phyloP scores from a whole-genome alignment of 805 yeast genomes.

The Saccharomycopsis oosterbeekiorum region DNA sequence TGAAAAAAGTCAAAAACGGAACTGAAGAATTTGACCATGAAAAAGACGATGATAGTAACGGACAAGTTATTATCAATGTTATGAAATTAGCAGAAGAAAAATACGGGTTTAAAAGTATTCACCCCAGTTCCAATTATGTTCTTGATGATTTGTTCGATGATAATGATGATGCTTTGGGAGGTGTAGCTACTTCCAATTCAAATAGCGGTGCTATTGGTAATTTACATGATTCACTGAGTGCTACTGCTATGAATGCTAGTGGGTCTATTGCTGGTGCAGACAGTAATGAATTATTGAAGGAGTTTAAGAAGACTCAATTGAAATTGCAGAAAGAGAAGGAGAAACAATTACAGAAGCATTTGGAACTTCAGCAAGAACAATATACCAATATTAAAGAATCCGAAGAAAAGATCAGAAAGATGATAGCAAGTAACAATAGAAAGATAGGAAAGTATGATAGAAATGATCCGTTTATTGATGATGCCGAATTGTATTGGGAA shows the following conservation, averaged over 20 bases:
- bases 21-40: background rate
- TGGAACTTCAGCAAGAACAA: slow-evolving; percentile 19
- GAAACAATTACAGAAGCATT: slow-evolving; percentile 24
- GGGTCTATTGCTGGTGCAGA: slow-evolving; percentile 3
- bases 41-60: background rate
- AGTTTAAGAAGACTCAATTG: slow-evolving; percentile 21
- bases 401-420: slow-evolving; percentile 36
- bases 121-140: slow-evolving; percentile 55
- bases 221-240: background rate
- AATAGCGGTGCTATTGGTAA: background rate
- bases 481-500: slow-evolving; percentile 84
- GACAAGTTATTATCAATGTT: slow-evolving; percentile 60
- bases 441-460: slow-evolving; percentile 86
- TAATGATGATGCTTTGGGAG: slow-evolving; percentile 28
- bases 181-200: background rate
- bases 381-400: slow-evolving; percentile 26
- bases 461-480: slow-evolving; percentile 95
- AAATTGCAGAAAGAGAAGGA: slow-evolving; percentile 33
- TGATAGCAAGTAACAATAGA: slow-evolving; percentile 37
- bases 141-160: slow-evolving; percentile 40
- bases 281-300: slow-evolving; percentile 16
- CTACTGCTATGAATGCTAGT: background rate
- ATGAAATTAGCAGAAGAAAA: slow-evolving; percentile 69
- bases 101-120: slow-evolving; percentile 68
- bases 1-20: slow-evolving; percentile 41